phyloP scores from a whole-genome alignment of 768 basidiomycete genomes.

The Lentinula raphanica region DNA sequence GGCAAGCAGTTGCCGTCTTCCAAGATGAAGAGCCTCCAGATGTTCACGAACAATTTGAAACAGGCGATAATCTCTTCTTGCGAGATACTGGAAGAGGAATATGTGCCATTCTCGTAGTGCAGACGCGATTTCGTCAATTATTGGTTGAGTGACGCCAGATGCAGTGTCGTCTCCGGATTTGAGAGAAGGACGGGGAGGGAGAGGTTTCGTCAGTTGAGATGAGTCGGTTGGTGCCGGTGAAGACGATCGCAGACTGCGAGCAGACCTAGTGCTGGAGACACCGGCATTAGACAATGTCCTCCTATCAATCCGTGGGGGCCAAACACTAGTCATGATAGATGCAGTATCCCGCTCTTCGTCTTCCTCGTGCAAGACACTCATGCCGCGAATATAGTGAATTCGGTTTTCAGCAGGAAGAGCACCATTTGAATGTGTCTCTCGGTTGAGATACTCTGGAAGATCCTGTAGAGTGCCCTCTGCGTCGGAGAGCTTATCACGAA shows the following conservation, averaged over 20 bases:
- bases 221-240: constrained; percentile 65
- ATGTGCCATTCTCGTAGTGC: constrained; percentile 95
- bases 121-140: constrained; percentile 96
- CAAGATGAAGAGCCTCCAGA: constrained; percentile 86
- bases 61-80: constrained; percentile 81
- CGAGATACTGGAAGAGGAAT: constrained; percentile 87
- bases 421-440: constrained; percentile 22
- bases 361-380: constrained; percentile 61
- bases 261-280: constrained; percentile 37
- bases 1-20: constrained; percentile 85
- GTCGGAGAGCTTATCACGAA: constrained; percentile 82
- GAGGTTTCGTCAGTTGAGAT: constrained; percentile 61
- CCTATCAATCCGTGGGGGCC: constrained; percentile 72
- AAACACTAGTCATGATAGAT: constrained; percentile 35
- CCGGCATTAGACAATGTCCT: constrained; percentile 68
- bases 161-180: constrained; percentile 93
- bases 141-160: constrained; percentile 77
- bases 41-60: constrained; percentile 85
- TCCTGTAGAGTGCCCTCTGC: constrained; percentile 83
- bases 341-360: constrained; percentile 39
- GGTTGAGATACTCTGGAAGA: constrained; percentile 48
- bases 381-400: constrained; percentile 35
- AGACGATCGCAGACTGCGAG: constrained; percentile 59
- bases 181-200: constrained; percentile 88
- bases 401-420: constrained; percentile 12